Percentiles rank a stretch among this genome's conserved stretches.
These are phyloP conservation scores for Stygiomarasmius scandens DNA, from an alignment of 1,284 basidiomycete genomes.

Conservation along the genomic window DNA sequence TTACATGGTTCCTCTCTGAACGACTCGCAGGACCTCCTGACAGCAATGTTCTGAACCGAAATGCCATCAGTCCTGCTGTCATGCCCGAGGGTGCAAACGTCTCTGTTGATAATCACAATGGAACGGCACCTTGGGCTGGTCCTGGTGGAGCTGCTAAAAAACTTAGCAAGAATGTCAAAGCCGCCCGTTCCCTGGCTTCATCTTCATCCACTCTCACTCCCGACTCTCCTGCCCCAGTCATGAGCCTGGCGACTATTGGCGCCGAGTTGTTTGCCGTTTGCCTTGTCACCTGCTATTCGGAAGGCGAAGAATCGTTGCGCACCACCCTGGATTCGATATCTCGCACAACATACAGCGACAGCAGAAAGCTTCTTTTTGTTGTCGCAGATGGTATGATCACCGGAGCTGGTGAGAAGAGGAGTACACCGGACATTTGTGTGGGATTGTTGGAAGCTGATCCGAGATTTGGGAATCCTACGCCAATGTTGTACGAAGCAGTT, in stretches of 20 bases:
- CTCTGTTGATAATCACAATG: conserved; percentile 83
- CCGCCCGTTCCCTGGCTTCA: conserved; percentile 47
- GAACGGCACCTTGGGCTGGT: conserved; percentile 92
- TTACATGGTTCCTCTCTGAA: conserved; percentile 93
- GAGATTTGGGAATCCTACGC: conserved; percentile 93
- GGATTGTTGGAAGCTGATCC: conserved; percentile 91
- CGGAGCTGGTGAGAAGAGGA: conserved; percentile 91
- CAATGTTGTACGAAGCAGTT: conserved; percentile 94
- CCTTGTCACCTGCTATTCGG: conserved; percentile 97
- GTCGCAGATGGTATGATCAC: conserved; percentile 99
- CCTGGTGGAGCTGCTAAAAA: conserved; percentile 52
- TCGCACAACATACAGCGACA: conserved; percentile 87
- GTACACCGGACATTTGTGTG: conserved; percentile 97
- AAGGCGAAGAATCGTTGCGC: conserved; percentile 90
- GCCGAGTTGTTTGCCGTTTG: conserved; percentile 94
- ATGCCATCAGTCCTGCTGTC: conserved; percentile 89
- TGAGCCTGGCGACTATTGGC: conserved; percentile 87
- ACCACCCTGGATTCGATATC: conserved; percentile 95
- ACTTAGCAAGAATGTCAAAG: conserved; percentile 44
- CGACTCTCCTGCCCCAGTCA: conserved; percentile 57
- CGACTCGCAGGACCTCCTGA: conserved; percentile 77
- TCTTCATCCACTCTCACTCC: conserved; percentile 59
- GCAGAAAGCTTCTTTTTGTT: conserved; percentile 90
- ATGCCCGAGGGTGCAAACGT: conserved; percentile 95
- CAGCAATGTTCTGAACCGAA: conserved; percentile 66